Evolutionary conservation across 1,284 basidiomycete genomes (phyloP), one percentile per base, ranked within the genome.

Genomic region (Lignosus rhinocerotis): DNA sequence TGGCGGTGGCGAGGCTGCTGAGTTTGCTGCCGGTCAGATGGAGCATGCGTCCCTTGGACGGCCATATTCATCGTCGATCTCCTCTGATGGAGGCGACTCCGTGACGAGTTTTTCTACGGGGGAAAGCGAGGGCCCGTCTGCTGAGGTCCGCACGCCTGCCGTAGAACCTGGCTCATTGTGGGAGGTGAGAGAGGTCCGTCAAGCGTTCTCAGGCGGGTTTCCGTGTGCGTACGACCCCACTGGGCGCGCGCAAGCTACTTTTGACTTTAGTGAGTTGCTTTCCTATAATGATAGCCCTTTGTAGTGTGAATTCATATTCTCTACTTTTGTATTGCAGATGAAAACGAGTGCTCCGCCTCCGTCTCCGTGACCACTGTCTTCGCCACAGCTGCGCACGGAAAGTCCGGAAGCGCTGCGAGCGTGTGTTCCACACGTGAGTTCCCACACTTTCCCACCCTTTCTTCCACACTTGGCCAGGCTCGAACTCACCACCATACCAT

Each of bases 71-170:
- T 11, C 34, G 21, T 50, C 48, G 2, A 30, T 50, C 38, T 55
- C 53, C 11, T 36, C 45, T 3, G 53, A 55, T 45, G 53, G 53
- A 11, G 39, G n/a, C 3, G 53, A 32, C 19, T 55, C 53, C 25
- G 47, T 55, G 2, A 30, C 48, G 38, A 55, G 46, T 10, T 9
- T 33, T 17, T 55, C 53, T 16, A 55, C 79, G 2, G 80, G 80
- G 53, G 79, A 76, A 55, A 80, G 53, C 82, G 83, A 85, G 45
- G 72, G 74, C 47, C 70, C 68, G 6, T 84, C 83, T 11, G 71
- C 71, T 0, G 76, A 70, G 0, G 80, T 80, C 19, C 33, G 43
- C n/a, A 53, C 51, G 17, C 51, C 51, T 14, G 42, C 43, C 41
- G 39, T 12, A 14, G 39, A 42, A n/a, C 39, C 39, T 12, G 5